Percentiles rank a stretch among this genome's conserved stretches.
Evolutionary conservation across 352 stramenopile genomes (phyloP).

Genomic region (Globisporangium carolinianum): DNA sequence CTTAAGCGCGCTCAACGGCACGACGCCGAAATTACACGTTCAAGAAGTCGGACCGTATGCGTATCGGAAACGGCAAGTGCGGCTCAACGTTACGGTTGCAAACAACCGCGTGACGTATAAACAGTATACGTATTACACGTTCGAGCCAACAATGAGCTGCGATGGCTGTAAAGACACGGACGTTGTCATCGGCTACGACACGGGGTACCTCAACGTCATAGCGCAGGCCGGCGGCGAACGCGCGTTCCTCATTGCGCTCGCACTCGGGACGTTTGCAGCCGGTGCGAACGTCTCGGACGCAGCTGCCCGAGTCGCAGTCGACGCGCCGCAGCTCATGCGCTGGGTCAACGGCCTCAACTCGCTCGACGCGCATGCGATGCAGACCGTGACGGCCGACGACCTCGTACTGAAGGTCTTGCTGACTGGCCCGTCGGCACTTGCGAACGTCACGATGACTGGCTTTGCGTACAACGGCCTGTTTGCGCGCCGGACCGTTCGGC

Average conservation of each 20-base stretch:
- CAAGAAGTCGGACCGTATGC: slow-evolving; percentile 51
- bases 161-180: slow-evolving; percentile 47
- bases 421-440: slow-evolving; percentile 15
- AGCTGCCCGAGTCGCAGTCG: slow-evolving; percentile 19
- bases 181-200: slow-evolving; percentile 48
- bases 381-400: slow-evolving; percentile 18
- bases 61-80: slow-evolving; percentile 56
- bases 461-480: slow-evolving; percentile 80
- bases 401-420: slow-evolving; percentile 26
- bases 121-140: slow-evolving; percentile 73
- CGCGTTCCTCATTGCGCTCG: slow-evolving; percentile 42
- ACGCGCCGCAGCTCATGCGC: slow-evolving; percentile 58
- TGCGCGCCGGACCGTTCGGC: slow-evolving; percentile 36
- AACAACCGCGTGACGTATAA: slow-evolving; percentile 62
- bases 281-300: slow-evolving; percentile 15
- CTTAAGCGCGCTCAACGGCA: slow-evolving; percentile 34
- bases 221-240: slow-evolving; percentile 48
- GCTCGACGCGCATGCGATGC: slow-evolving; percentile 57
- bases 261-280: slow-evolving; percentile 36
- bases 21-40: too few species aligned
- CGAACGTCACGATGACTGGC: slow-evolving; percentile 37
- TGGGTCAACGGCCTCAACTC: slow-evolving; percentile 79
- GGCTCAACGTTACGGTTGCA: slow-evolving; percentile 51
- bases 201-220: slow-evolving; percentile 67
- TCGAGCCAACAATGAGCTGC: slow-evolving; percentile 36